Evolutionary conservation across 345 rosid genomes (phyloP).

Genomic region (Carallia pectinifolia): DNA sequence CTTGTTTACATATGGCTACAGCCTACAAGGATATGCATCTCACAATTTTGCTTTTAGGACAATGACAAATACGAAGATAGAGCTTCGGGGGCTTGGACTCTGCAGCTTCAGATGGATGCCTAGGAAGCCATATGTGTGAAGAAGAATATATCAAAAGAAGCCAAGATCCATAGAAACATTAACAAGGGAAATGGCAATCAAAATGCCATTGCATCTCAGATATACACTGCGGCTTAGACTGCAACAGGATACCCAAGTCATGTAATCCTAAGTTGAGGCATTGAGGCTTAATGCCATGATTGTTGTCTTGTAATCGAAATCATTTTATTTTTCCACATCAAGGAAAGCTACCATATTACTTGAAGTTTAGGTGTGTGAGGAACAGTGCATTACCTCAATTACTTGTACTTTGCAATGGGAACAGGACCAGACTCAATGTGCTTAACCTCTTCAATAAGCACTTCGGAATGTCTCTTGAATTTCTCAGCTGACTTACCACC

Average conservation of each 20-base stretch:
- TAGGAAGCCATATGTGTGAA: too few species aligned
- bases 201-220: too few species aligned
- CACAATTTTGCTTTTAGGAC: not conserved
- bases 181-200: too few species aligned
- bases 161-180: too few species aligned
- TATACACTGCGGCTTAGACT: too few species aligned
- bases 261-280: too few species aligned
- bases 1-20: too few species aligned
- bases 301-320: too few species aligned
- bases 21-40: not conserved
- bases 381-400: slow-evolving; percentile 19
- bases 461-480: slow-evolving; percentile 44
- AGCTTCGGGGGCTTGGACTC: not conserved
- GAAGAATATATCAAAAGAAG: too few species aligned
- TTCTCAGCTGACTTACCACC: slow-evolving; percentile 53
- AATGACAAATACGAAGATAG: not conserved
- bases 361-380: not conserved
- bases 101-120: slow-evolving; percentile 24
- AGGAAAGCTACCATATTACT: not conserved
- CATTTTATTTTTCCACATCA: not conserved
- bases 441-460: slow-evolving; percentile 43
- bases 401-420: slow-evolving; percentile 50
- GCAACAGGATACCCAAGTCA: too few species aligned
- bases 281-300: too few species aligned
- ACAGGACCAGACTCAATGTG: slow-evolving; percentile 52